Evolutionary conservation across 768 basidiomycete species (phyloP).

Genomic region (Suillus sp.): DNA sequence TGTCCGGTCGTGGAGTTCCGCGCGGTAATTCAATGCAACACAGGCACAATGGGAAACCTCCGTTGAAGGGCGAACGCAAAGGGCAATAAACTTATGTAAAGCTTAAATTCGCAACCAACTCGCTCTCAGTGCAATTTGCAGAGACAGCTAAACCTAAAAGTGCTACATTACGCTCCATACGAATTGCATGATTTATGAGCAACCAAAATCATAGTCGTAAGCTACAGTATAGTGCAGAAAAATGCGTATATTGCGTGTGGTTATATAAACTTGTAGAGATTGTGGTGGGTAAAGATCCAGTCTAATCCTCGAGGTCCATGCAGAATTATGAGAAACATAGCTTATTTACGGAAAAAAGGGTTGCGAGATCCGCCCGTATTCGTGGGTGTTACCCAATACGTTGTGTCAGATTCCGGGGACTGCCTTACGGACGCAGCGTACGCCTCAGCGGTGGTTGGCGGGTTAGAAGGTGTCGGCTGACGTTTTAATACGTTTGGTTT

Average conservation of each 20-base stretch:
- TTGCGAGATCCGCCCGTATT: slow-evolving; percentile 52
- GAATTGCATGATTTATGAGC: too few species aligned
- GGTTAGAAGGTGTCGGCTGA: slow-evolving; percentile 29
- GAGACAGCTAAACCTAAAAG: not conserved
- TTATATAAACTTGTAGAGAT: slow-evolving; percentile 13
- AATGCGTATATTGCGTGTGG: slow-evolving; percentile 19
- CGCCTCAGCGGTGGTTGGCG: slow-evolving; percentile 58
- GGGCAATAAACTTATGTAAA: slow-evolving; percentile 10
- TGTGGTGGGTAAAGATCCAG: slow-evolving; percentile 14
- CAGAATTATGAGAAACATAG: slow-evolving; percentile 16
- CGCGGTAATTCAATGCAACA: slow-evolving; percentile 30
- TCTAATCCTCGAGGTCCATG: slow-evolving; percentile 32
- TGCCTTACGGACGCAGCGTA: slow-evolving; percentile 55
- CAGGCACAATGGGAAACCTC: slow-evolving; percentile 16
- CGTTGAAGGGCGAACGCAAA: slow-evolving; percentile 4
- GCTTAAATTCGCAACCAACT: not conserved
- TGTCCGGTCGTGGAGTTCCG: slow-evolving; percentile 16
- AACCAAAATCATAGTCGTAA: slow-evolving; percentile 11
- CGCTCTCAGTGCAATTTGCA: not conserved
- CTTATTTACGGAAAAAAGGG: slow-evolving; percentile 56
- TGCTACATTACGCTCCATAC: slow-evolving; percentile 36
- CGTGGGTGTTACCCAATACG: slow-evolving; percentile 45
- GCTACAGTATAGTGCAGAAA: slow-evolving; percentile 17
- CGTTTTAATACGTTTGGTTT: slow-evolving; percentile 33
- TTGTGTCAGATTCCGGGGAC: slow-evolving; percentile 36